Base-by-base conservation (phyloP, 768 basidiomycete genomes). In the Boletus pseudo-olivaceus region DNA sequence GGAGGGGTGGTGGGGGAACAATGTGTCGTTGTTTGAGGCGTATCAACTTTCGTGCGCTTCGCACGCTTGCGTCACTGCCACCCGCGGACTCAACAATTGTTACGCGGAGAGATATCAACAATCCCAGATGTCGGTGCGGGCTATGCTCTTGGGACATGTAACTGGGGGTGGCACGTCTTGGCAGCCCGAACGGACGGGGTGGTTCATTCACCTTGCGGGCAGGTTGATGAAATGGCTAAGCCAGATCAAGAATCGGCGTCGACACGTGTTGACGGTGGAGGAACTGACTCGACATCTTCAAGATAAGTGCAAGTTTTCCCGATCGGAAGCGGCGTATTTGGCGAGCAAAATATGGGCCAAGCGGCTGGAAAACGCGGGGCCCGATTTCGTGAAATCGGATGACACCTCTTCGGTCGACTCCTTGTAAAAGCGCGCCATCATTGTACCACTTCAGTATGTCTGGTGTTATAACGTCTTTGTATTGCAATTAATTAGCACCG, bases 31-130 rank as follows among this genome's bases (percentile, higher is more conserved):
- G 10, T 78, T 78, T 49, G 66, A 67, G 32, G 53, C 53, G 12
- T 63, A 57, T 44, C 29, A 29, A 0, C 62, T 67, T 33, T 56
- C 49, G 32, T 65, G 72, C 23, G 45, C 57, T 17, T 73, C 71
- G 4, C 69, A 75, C 17, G 75, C 68, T 0, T 78, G 78, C 51
- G 55, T 78, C 56, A 76, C 74, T 3, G 71, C 74, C 4, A 72
- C 45, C 26, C 59, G 60, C 27, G 67, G 74, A 23, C 57, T 60
- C 47, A 53, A 65, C 0, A 40, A 64, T 30, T 61, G 47, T 30
- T 62, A 67, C 27, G 55, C 59, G 26, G 51, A 53, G 7, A 72
- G 64, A 45, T 76, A 76, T 50, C 53, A 62, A 11, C 62, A 71
- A 48, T 77, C 75, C 9, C 72, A 59, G 49, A 29, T 14, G 49